phyloP scores from a whole-genome alignment of 805 yeast species.

The Wickerhamiella lipophila region DNA sequence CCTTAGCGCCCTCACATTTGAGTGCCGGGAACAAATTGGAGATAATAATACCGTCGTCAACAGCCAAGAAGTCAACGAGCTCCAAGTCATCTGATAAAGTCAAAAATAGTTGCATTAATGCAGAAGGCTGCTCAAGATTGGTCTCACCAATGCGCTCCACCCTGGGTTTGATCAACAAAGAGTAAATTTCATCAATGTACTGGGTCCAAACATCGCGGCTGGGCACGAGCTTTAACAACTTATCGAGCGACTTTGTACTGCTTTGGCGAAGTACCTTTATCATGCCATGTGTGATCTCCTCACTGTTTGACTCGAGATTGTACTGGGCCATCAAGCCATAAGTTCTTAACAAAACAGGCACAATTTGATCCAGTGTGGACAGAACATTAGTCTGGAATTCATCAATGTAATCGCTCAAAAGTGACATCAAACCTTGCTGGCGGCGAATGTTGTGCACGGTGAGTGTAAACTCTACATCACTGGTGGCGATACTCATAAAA shows the following conservation, averaged over 20 bases:
- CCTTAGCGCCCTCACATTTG: constrained; percentile 47
- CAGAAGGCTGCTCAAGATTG: constrained; percentile 73
- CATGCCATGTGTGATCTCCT: constrained; percentile 28
- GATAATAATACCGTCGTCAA: constrained; percentile 44
- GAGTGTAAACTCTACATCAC: constrained; percentile 34
- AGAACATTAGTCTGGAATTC: constrained; percentile 48
- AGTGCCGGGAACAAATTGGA: constrained; percentile 45
- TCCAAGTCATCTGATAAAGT: constrained; percentile 41
- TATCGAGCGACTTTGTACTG: constrained; percentile 52
- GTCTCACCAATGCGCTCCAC: constrained; percentile 55
- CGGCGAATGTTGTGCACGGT: constrained; percentile 15
- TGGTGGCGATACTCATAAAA: constrained; percentile 53
- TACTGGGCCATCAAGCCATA: constrained; percentile 10
- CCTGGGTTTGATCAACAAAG: constrained; percentile 48
- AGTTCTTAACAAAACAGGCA: constrained; percentile 38
- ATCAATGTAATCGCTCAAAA: constrained; percentile 42
- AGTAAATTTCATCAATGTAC: constrained; percentile 39
- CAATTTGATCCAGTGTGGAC: constrained; percentile 36
- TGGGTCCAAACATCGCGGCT: constrained; percentile 42
- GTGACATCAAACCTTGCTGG: constrained; percentile 46
- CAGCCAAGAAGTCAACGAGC: constrained; percentile 40
- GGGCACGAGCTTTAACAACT: constrained; percentile 43
- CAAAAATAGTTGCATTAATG: constrained; percentile 53
- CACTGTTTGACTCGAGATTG: constrained; percentile 14
- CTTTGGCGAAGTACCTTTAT: constrained; percentile 45